Evolutionary conservation across 2,329 filamentous ascomycete species (phyloP), one percentile per base, ranked within the genome.

Genomic region (Arthrobotrys megalospora): DNA sequence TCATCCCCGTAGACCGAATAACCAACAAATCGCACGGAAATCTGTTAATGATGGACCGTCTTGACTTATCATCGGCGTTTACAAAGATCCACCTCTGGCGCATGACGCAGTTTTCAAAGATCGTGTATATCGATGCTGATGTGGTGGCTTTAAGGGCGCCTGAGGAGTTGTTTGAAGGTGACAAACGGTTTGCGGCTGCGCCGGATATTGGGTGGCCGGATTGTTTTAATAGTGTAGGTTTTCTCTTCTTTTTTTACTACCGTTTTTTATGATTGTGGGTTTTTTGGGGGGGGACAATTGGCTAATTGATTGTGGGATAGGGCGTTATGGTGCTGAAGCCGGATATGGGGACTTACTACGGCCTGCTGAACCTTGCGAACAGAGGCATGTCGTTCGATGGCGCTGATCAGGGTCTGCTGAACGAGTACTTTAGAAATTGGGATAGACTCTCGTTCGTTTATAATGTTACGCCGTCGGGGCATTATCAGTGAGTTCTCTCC

Each of bases 191-290:
- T 81, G 90, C 90, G 47, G 90, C 96, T 1, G 94, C 93, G 10
- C 94, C 96, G 36, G 96, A 99, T 84, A 94, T 98, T 82, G 96
- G 96, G 81, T 99, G 96, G 96, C 96, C 96, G 38, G 96, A 99
- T 85, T 89, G 94, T 79, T 98, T 98, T 90, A 99, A 99, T 85
- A 94, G 92, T n/a, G 81, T 82, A 80, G 38, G 69, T 73, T 34
- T 19, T 77, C 34, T 34, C 47, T 34, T 8, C 48, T 16, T 32
- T 19, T 14, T 21, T 24, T 71, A 6, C 4, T 41, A 32, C 14
- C 34, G 21, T 12, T 12, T 11, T 24, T 6, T 66, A 2, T 32
- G 45, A 32, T 34, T n/a, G 62, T 60, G 55, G 24, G 73, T 45
- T 58, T 68, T n/a, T n/a, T n/a, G n/a, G n/a, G n/a, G 41, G 12